Percentiles rank a stretch among this genome's conserved stretches.
phyloP scores from a whole-genome alignment of 2,329 filamentous ascomycete genomes.

The Trichoderma guizhouense region DNA sequence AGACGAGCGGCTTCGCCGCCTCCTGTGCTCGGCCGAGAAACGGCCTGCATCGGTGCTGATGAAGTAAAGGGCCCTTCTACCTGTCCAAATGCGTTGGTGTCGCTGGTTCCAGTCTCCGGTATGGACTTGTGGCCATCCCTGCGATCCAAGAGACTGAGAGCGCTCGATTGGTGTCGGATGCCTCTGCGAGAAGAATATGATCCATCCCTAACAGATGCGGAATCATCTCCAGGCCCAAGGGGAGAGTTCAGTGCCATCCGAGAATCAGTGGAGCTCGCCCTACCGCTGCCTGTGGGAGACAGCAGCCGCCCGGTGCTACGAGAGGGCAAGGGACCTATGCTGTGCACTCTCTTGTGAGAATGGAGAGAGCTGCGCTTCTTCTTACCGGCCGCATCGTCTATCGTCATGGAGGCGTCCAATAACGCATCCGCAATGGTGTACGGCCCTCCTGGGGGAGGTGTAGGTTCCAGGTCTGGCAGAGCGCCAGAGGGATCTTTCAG shows the following conservation, averaged over 20 bases:
- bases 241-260: slow-evolving; percentile 35
- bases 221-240: slow-evolving; percentile 32
- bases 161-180: slow-evolving; percentile 58
- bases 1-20: slow-evolving; percentile 35
- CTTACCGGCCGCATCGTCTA: slow-evolving; percentile 63
- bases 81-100: slow-evolving; percentile 57
- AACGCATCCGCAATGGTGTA: slow-evolving; percentile 89
- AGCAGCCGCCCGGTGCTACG: slow-evolving; percentile 27
- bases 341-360: slow-evolving; percentile 44
- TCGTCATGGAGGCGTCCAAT: slow-evolving; percentile 85
- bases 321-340: slow-evolving; percentile 32
- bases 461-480: slow-evolving; percentile 31
- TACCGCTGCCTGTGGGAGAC: slow-evolving; percentile 31
- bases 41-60: slow-evolving; percentile 23
- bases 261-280: slow-evolving; percentile 37
- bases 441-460: slow-evolving; percentile 37
- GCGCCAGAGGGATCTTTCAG: slow-evolving; percentile 41
- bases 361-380: slow-evolving; percentile 52
- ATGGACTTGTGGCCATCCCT: slow-evolving; percentile 57
- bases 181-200: slow-evolving; percentile 43
- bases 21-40: slow-evolving; percentile 24
- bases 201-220: slow-evolving; percentile 38
- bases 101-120: slow-evolving; percentile 57
- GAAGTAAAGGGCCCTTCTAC: slow-evolving; percentile 56
- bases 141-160: slow-evolving; percentile 56